Conservation (phyloP, 805 yeast genomes). For the Vanderwaltozyma tropicalis region DNA sequence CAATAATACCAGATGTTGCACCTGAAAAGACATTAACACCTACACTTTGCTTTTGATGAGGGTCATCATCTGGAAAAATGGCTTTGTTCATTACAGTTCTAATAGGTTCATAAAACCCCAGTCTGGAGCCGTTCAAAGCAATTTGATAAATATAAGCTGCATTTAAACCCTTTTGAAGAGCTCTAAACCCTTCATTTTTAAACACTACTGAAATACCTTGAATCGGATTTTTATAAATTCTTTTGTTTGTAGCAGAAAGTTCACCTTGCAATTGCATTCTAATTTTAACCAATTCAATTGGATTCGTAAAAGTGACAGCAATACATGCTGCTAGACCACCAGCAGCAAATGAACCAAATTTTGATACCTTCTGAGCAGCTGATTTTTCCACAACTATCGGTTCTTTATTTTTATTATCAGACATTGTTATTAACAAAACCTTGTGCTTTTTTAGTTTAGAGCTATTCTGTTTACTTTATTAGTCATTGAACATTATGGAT, state of each 20-base stretch:
- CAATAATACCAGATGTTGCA: slow-evolving; percentile 74
- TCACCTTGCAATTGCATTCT: slow-evolving; percentile 97
- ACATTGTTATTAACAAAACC: background rate
- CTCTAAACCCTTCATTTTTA: slow-evolving; percentile 75
- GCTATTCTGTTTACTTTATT: too few species aligned
- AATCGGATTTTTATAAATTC: slow-evolving; percentile 68
- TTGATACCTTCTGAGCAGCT: slow-evolving; percentile 51
- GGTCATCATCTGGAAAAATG: slow-evolving; percentile 42
- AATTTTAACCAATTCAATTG: slow-evolving; percentile 88
- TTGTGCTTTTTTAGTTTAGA: too few species aligned
- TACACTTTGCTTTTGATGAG: slow-evolving; percentile 38
- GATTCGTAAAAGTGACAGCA: slow-evolving; percentile 94
- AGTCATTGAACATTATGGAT: too few species aligned
- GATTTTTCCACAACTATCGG: slow-evolving; percentile 22
- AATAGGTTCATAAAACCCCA: slow-evolving; percentile 88
- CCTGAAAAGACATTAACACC: slow-evolving; percentile 71
- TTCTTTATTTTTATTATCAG: background rate
- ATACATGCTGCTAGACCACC: slow-evolving; percentile 96
- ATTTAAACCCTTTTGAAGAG: slow-evolving; percentile 78
- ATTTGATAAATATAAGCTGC: slow-evolving; percentile 88
- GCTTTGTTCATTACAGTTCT: slow-evolving; percentile 48
- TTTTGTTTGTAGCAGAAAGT: slow-evolving; percentile 42
- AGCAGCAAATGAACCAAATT: slow-evolving; percentile 73
- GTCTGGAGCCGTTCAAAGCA: slow-evolving; percentile 85
- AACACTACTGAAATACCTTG: slow-evolving; percentile 71